Percentiles rank a stretch among this genome's conserved stretches.
Evolutionary conservation across 805 yeast genomes (phyloP).

Genomic region (Hanseniaspora jakobsenii): DNA sequence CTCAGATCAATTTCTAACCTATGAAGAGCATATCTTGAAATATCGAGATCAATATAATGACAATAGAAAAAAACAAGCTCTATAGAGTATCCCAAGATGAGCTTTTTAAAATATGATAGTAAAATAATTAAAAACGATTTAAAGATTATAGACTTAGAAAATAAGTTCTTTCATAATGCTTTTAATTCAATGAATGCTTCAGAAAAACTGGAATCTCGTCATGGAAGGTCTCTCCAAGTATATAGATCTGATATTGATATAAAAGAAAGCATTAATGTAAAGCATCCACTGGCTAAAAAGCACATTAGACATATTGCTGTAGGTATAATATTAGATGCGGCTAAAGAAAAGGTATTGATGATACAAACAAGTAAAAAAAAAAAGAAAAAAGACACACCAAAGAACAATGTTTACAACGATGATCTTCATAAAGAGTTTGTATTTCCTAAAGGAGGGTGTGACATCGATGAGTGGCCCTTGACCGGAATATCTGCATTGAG

Average conservation of each 20-base stretch:
- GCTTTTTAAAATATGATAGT: not conserved
- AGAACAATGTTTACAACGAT: no score
- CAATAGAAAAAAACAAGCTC: not conserved
- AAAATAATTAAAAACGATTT: not conserved
- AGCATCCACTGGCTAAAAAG: no score
- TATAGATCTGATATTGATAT: not conserved
- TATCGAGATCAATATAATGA: not conserved
- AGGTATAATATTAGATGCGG: constrained; percentile 55
- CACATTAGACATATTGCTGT: constrained; percentile 74
- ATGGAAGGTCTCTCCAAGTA: constrained; percentile 7
- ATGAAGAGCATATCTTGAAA: not conserved
- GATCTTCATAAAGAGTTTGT: constrained; percentile 83
- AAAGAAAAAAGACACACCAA: no score
- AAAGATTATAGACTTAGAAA: not conserved
- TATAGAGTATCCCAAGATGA: not conserved
- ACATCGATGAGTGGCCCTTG: constrained; percentile 51
- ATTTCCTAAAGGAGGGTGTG: constrained; percentile 92
- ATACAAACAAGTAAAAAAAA: constrained; percentile 42
- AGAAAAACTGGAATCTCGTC: not conserved
- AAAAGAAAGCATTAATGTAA: no score
- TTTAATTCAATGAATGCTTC: no score
- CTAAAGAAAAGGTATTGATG: constrained; percentile 56
- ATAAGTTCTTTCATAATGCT: not conserved
- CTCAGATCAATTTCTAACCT: not conserved
- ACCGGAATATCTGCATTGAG: constrained; percentile 49